These are phyloP conservation scores for Metschnikowia anglica DNA, from an alignment of 805 yeast genomes.

Conservation along the genomic window DNA sequence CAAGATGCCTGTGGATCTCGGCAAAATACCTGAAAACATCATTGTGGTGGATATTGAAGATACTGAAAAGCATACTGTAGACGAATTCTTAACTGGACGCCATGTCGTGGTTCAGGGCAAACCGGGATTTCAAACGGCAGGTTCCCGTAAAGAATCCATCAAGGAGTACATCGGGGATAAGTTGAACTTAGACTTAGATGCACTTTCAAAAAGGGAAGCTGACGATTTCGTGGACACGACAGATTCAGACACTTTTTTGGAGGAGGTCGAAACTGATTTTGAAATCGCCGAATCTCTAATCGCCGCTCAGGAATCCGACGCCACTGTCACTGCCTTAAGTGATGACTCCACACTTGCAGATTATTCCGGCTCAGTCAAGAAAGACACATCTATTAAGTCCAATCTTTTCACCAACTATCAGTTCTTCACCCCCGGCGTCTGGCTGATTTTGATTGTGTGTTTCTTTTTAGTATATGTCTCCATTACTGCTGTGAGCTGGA, in stretches of 20 bases:
- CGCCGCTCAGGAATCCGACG: slow-evolving; percentile 28
- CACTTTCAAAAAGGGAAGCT: slow-evolving; percentile 22
- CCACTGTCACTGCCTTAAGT: slow-evolving; percentile 23
- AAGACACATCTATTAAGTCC: slow-evolving; percentile 18
- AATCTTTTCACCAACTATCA: slow-evolving; percentile 63
- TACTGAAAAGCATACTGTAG: slow-evolving; percentile 19
- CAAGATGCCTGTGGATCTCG: slow-evolving; percentile 3
- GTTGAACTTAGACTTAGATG: slow-evolving; percentile 24
- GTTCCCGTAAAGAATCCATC: slow-evolving; percentile 22
- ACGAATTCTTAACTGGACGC: slow-evolving; percentile 20
- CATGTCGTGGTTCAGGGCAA: slow-evolving; percentile 30
- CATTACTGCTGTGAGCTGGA: slow-evolving; percentile 67
- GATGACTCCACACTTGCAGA: slow-evolving; percentile 15
- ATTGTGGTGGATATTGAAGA: slow-evolving; percentile 29
- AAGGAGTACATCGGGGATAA: slow-evolving; percentile 27
- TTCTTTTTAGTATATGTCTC: slow-evolving; percentile 57
- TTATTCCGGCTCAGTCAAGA: slow-evolving; percentile 6
- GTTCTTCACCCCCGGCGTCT: slow-evolving; percentile 77
- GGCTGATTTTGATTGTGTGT: slow-evolving; percentile 71
- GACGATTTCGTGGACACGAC: slow-evolving; percentile 8
- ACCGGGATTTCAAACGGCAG: slow-evolving; percentile 29
- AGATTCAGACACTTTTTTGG: slow-evolving; percentile 7
- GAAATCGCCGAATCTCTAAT: slow-evolving; percentile 33
- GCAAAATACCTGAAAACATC: slow-evolving; percentile 14
- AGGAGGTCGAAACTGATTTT: slow-evolving; percentile 33